These are phyloP conservation scores for Tuber microsphaerosporum DNA, from an alignment of 495 filamentous ascomycete genomes.

Conservation along the genomic window DNA sequence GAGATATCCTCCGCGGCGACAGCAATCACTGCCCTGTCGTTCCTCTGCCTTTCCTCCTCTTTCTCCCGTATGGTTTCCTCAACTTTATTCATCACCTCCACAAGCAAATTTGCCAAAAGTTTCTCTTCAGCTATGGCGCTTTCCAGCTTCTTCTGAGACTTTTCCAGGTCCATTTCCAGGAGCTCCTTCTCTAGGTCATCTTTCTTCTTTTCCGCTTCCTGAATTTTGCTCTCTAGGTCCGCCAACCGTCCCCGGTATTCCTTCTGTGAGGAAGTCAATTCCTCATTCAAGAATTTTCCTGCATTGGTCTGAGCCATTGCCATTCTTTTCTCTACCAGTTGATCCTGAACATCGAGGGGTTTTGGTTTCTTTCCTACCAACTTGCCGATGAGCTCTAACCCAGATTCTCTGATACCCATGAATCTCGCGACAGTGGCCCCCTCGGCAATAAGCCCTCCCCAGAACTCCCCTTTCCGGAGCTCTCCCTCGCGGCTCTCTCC, in stretches of 20 bases:
- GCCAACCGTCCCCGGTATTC: conserved; percentile 22
- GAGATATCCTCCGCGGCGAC: too few species aligned
- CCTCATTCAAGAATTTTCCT: conserved; percentile 38
- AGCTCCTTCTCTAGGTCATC: conserved; percentile 18
- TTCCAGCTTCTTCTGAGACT: neutral
- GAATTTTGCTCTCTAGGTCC: conserved; percentile 21
- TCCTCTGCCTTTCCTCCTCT: neutral
- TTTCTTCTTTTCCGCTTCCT: conserved; percentile 34
- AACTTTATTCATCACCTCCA: too few species aligned
- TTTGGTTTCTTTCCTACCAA: conserved; percentile 19
- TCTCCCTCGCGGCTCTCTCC: conserved; percentile 16
- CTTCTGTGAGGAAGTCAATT: conserved; percentile 19
- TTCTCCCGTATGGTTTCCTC: too few species aligned
- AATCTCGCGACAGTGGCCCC: too few species aligned
- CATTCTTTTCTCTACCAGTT: conserved; percentile 41
- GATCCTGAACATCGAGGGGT: conserved; percentile 43
- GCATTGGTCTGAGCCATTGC: conserved; percentile 42
- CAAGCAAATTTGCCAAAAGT: neutral
- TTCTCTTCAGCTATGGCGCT: neutral
- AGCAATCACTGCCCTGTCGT: neutral
- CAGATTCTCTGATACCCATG: too few species aligned
- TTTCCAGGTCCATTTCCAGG: neutral
- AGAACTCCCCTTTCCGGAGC: neutral
- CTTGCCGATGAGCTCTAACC: conserved; percentile 25
- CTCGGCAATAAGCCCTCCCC: too few species aligned